Evolutionary conservation across 2,329 filamentous ascomycete genomes (phyloP).

Genomic region (Diaporthe velutina): DNA sequence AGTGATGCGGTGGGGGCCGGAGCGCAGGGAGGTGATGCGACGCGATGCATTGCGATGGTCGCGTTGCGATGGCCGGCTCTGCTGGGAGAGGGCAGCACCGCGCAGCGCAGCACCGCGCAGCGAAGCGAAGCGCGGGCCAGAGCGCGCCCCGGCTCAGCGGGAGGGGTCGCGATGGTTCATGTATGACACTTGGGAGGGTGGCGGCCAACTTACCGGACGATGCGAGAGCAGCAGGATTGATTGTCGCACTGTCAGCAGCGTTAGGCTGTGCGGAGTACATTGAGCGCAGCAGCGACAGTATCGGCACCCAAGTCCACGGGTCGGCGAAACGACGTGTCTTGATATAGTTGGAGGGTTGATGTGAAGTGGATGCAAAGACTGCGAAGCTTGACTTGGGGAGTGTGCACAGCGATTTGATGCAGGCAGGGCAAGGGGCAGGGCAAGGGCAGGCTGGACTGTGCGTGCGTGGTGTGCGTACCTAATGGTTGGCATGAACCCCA

Average conservation of each 20-base stretch:
- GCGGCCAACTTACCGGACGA: conserved; percentile 73
- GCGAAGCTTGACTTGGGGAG: conserved; percentile 50
- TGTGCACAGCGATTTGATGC: conserved; percentile 55
- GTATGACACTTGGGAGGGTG: conserved; percentile 38
- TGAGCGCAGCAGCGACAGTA: conserved; percentile 56
- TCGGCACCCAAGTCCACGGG: conserved; percentile 54
- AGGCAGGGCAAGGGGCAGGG: conserved; percentile 45
- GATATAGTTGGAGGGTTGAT: conserved; percentile 67
- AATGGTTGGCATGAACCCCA: conserved; percentile 61
- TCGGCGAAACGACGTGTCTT: conserved; percentile 72
- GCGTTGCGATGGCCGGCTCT: conserved; percentile 23
- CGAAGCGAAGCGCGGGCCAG: conserved; percentile 31
- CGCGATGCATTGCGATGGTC: conserved; percentile 32
- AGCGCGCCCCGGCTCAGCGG: conserved; percentile 38
- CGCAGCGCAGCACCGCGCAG: conserved; percentile 12
- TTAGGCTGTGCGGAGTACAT: conserved; percentile 76
- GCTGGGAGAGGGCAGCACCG: conserved; percentile 23
- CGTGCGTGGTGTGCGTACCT: conserved; percentile 60
- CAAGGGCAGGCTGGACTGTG: conserved; percentile 51
- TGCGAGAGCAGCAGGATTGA: conserved; percentile 90
- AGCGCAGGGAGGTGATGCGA: conserved; percentile 29
- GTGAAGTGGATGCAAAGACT: conserved; percentile 47
- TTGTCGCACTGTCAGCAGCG: conserved; percentile 87
- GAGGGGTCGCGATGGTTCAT: conserved; percentile 41
- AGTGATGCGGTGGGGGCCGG: conserved; percentile 4